phyloP scores from a whole-genome alignment of 805 yeast species.

The Candida fluviatilis region DNA sequence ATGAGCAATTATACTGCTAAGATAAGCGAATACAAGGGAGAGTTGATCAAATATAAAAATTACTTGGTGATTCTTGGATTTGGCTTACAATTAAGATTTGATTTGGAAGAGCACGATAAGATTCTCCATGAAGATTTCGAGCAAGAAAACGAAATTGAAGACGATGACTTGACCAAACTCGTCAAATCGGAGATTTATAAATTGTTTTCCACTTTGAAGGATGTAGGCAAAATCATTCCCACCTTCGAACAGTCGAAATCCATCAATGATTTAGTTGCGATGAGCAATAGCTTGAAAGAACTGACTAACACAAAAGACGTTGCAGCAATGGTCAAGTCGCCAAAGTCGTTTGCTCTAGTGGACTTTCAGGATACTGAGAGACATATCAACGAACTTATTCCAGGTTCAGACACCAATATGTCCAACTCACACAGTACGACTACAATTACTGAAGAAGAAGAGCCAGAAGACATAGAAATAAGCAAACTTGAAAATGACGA shows the following conservation, averaged over 20 bases:
- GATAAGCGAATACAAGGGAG: slow-evolving; percentile 40
- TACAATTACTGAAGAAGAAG: slow-evolving; percentile 39
- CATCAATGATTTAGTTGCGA: slow-evolving; percentile 15
- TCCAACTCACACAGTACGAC: slow-evolving; percentile 30
- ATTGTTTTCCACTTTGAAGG: slow-evolving; percentile 26
- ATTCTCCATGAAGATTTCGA: slow-evolving; percentile 4
- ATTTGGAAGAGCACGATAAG: slow-evolving; percentile 32
- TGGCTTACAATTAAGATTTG: slow-evolving; percentile 44
- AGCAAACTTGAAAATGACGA: not conserved
- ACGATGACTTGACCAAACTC: slow-evolving; percentile 27
- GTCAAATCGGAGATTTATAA: slow-evolving; percentile 32
- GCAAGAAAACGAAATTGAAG: slow-evolving; percentile 9
- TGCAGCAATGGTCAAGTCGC: slow-evolving; percentile 31
- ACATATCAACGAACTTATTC: slow-evolving; percentile 32
- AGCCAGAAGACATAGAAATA: slow-evolving; percentile 19
- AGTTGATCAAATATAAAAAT: slow-evolving; percentile 41
- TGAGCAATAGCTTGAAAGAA: slow-evolving; percentile 12
- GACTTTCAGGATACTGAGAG: slow-evolving; percentile 32
- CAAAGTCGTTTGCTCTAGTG: slow-evolving; percentile 37
- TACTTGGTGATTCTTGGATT: slow-evolving; percentile 44
- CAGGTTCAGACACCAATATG: slow-evolving; percentile 17
- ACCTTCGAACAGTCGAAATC: slow-evolving; percentile 28
- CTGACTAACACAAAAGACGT: slow-evolving; percentile 6
- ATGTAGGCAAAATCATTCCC: slow-evolving; percentile 29
- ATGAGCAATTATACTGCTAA: slow-evolving; percentile 38